Evolutionary conservation across 768 basidiomycete species (phyloP), one percentile per base, ranked within the genome.

Genomic region (Daedalea quercina): DNA sequence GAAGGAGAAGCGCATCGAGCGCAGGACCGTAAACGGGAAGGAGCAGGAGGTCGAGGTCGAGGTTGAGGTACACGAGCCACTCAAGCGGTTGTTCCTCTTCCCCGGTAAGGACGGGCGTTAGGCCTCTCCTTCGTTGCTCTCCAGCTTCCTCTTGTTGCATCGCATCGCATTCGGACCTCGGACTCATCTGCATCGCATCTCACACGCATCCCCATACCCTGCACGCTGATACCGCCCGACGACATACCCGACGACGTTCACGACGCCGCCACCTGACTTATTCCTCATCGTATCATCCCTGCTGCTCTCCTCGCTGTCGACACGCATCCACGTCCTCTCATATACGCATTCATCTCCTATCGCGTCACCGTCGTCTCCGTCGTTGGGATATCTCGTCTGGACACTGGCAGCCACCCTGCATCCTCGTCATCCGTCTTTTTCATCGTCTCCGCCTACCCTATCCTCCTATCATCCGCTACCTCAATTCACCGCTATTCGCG

Each of bases 1-100:
- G 69, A 82, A 72, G 64, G 79, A 81, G 69, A 70, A 70, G 57
- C 72, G 72, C 47, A 65, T 72, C 23, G 78, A 78, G 69, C 74
- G 70, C 31, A 67, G 76, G 26, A 64, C 85, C 40, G 61, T 77
- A 52, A 69, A 75, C 35, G 76, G 76, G 51, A 72, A 81, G 57
- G 76, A 78, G 52, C 67, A 73, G 42, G 77, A 81, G 61, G 67
- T 76, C n/a, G 75, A 76, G 62, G 67, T 72, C 44, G 73, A 76
- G 58, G 76, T 86, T 20, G 80, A 80, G 60, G 71, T 85, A 8
- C 65, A 71, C 49, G 76, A 76, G 57, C 72, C 76, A 57, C 67
- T 73, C 41, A 87, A 89, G 67, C 73, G 80, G 31, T 72, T 91
- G 40, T 90, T 90, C 71, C 70, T 83, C 50, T 90, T 90, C 65